Evolutionary conservation across 2,329 filamentous ascomycete species (phyloP).

Genomic region (Arthrobotrys sinensis): DNA sequence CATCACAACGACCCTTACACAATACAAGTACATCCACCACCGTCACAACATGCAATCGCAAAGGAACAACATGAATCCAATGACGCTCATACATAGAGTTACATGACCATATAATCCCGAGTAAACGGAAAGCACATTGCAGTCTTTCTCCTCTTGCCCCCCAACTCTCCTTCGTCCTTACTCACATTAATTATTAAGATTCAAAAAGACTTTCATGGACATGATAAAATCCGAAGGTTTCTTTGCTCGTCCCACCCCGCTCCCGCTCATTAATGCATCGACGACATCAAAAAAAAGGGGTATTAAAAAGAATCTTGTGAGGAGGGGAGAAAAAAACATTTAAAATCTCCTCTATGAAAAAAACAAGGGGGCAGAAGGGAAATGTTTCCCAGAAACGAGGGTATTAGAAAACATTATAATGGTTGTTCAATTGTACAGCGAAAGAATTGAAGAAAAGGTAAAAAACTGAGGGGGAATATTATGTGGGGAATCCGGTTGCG

Average conservation of each 20-base stretch:
- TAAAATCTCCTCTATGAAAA: conserved; percentile 27
- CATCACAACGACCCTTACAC: too few species aligned
- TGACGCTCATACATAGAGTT: conserved; percentile 13
- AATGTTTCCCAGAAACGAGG: conserved; percentile 36
- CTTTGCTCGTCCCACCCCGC: background rate
- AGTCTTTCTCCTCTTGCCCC: background rate
- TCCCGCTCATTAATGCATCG: conserved; percentile 44
- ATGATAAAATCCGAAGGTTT: background rate
- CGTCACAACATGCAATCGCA: background rate
- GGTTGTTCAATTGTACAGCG: conserved; percentile 18
- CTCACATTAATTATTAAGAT: conserved; percentile 14
- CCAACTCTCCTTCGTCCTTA: background rate
- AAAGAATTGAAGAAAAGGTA: conserved; percentile 10
- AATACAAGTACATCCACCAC: too few species aligned
- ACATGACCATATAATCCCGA: conserved; percentile 7
- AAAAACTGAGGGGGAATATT: conserved; percentile 3
- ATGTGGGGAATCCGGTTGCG: conserved; percentile 5
- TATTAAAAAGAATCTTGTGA: conserved; percentile 30
- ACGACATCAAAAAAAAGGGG: conserved; percentile 30
- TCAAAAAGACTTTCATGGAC: background rate
- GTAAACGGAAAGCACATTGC: conserved; percentile 1
- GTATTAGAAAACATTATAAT: conserved; percentile 25
- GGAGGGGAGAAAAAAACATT: conserved; percentile 6
- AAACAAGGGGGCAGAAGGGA: conserved; percentile 13
- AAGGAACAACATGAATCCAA: background rate